Evolutionary conservation across 1,284 basidiomycete genomes (phyloP).

Genomic region (Golubevia pallescens): DNA sequence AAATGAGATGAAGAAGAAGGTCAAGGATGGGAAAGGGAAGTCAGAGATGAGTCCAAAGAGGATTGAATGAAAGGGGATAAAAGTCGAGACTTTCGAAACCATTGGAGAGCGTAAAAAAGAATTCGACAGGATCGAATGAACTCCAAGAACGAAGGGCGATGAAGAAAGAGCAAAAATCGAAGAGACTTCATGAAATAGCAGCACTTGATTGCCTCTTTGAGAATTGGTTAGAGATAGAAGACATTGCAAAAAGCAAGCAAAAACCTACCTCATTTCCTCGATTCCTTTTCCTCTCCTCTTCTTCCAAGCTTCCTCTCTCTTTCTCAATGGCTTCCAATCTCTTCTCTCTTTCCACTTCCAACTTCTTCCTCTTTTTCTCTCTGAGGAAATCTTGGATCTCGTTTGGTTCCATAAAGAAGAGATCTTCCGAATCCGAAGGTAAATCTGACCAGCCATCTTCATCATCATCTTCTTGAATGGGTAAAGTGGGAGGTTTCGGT

Average conservation of each 20-base stretch:
- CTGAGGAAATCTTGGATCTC: slow-evolving; percentile 74
- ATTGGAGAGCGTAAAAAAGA: neutral
- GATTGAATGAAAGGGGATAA: too few relatives aligned
- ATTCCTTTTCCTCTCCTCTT: slow-evolving; percentile 57
- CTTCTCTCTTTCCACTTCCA: slow-evolving; percentile 72
- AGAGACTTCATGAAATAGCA: too few relatives aligned
- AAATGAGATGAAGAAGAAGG: neutral
- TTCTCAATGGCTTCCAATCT: slow-evolving; percentile 69
- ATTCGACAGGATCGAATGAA: neutral
- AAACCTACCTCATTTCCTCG: slow-evolving; percentile 72
- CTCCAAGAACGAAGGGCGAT: too few relatives aligned
- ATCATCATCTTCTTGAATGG: slow-evolving; percentile 29
- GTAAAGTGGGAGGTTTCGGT: slow-evolving; percentile 13
- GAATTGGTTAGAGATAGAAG: neutral
- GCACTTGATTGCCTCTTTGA: too few relatives aligned
- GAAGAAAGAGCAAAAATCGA: too few relatives aligned
- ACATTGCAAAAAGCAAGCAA: neutral
- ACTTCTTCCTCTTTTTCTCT: slow-evolving; percentile 72
- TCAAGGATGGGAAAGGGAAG: neutral
- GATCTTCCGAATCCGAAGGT: slow-evolving; percentile 80
- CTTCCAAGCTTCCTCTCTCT: slow-evolving; percentile 24
- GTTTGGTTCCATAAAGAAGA: slow-evolving; percentile 74
- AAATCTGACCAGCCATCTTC: slow-evolving; percentile 76
- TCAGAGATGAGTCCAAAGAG: too few relatives aligned
- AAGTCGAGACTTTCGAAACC: too few relatives aligned